phyloP scores from a whole-genome alignment of 2,329 filamentous ascomycete genomes.

The Fusarium hostae region DNA sequence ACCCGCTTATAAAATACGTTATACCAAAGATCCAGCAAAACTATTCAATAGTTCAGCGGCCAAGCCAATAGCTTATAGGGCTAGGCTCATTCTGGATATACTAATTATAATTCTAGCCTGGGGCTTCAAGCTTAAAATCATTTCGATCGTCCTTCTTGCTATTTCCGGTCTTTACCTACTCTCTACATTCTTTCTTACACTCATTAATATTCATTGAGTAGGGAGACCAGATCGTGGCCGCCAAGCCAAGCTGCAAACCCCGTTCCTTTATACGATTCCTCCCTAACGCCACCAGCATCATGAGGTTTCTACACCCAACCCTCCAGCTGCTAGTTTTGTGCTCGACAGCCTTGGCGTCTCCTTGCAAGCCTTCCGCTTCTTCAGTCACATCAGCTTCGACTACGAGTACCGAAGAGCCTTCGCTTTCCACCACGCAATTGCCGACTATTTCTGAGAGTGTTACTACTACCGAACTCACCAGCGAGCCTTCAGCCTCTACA shows the following conservation, averaged over 20 bases:
- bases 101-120: background rate
- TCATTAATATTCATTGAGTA: background rate
- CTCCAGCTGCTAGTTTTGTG: background rate
- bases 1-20: too few relatives aligned
- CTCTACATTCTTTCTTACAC: too few relatives aligned
- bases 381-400: background rate
- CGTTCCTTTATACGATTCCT: background rate
- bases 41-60: background rate
- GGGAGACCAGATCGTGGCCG: background rate
- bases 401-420: background rate
- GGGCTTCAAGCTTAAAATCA: background rate
- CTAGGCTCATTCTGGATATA: background rate
- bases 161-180: background rate
- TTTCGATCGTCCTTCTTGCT: background rate
- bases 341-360: background rate
- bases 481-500: background rate
- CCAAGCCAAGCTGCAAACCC: background rate
- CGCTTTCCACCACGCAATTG: background rate
- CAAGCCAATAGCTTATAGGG: background rate
- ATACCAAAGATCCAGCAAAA: background rate
- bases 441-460: background rate
- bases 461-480: background rate
- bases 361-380: background rate
- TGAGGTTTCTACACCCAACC: background rate
- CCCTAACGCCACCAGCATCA: background rate